These are phyloP conservation scores for Spathaspora gorwiae DNA, from an alignment of 805 yeast genomes.

Conservation along the genomic window DNA sequence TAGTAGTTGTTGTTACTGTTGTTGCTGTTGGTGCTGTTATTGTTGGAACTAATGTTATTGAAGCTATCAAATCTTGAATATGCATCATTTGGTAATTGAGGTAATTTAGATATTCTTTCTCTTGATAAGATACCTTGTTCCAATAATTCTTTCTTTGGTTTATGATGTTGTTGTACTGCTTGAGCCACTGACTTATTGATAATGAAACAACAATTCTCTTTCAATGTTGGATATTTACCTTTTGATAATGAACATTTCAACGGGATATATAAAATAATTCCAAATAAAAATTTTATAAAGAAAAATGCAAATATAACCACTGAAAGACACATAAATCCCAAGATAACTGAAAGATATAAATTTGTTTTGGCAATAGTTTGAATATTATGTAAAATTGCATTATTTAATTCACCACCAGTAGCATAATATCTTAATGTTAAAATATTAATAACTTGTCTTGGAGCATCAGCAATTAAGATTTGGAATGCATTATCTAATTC, in stretches of 20 bases:
- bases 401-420: conserved; percentile 41
- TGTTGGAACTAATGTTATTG: too few species aligned
- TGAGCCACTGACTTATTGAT: conserved; percentile 55
- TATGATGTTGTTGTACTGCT: conserved; percentile 42
- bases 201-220: conserved; percentile 56
- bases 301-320: conserved; percentile 70
- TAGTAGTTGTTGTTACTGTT: too few species aligned
- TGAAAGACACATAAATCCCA: conserved; percentile 73
- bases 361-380: conserved; percentile 56
- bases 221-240: conserved; percentile 40
- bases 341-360: conserved; percentile 61
- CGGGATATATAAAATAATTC: conserved; percentile 49
- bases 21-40: too few species aligned
- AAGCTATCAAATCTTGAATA: not conserved
- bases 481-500: conserved; percentile 59
- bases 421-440: conserved; percentile 57
- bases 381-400: conserved; percentile 45
- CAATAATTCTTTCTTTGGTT: conserved; percentile 26
- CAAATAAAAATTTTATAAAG: conserved; percentile 51
- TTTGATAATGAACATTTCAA: conserved; percentile 31
- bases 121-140: conserved; percentile 23
- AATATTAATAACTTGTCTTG: conserved; percentile 82
- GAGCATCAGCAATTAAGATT: conserved; percentile 73
- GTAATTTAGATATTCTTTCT: conserved; percentile 21
- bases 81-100: conserved; percentile 7